These are phyloP conservation scores for Seminavis robusta DNA, from an alignment of 108 stramenopile species.

Conservation along the genomic window DNA sequence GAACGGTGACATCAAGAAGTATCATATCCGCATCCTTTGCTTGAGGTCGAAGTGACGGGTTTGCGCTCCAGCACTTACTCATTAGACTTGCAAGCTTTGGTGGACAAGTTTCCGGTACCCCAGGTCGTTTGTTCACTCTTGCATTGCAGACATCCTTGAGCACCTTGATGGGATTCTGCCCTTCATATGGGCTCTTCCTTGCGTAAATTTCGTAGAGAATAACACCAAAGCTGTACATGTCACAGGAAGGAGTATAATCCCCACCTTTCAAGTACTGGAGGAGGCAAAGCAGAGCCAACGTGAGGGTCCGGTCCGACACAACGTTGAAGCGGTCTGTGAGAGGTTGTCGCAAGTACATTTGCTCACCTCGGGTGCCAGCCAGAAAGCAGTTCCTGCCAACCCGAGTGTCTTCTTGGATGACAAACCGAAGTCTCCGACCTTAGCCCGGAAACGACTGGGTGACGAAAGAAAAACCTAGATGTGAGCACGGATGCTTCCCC, in stretches of 20 bases:
- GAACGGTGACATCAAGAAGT: constrained; percentile 20
- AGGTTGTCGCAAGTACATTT: constrained; percentile 38
- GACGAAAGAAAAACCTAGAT: too few species aligned
- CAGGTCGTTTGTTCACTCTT: constrained; percentile 41
- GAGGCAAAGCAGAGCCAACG: too few species aligned
- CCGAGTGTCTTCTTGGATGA: constrained; percentile 38
- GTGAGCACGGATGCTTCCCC: too few species aligned
- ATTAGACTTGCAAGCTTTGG: constrained; percentile 5
- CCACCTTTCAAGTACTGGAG: too few species aligned
- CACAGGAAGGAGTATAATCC: too few species aligned
- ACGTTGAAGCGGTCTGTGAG: constrained; percentile 48
- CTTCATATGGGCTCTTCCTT: constrained; percentile 51
- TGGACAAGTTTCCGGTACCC: constrained; percentile 26
- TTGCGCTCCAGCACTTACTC: constrained; percentile 1
- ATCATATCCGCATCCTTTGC: constrained; percentile 41
- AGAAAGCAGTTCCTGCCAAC: constrained; percentile 85
- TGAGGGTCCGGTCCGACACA: too few species aligned
- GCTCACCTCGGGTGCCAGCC: constrained; percentile 92
- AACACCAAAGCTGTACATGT: too few species aligned
- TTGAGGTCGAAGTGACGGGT: constrained; percentile 20
- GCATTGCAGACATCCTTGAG: constrained; percentile 32
- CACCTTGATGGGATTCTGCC: constrained; percentile 31
- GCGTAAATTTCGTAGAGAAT: constrained; percentile 39
- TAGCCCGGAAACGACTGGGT: too few species aligned
- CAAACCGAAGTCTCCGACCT: too few species aligned